These are phyloP conservation scores for Conticribra guillardii DNA, from an alignment of 108 stramenopile species.

Conservation along the genomic window DNA sequence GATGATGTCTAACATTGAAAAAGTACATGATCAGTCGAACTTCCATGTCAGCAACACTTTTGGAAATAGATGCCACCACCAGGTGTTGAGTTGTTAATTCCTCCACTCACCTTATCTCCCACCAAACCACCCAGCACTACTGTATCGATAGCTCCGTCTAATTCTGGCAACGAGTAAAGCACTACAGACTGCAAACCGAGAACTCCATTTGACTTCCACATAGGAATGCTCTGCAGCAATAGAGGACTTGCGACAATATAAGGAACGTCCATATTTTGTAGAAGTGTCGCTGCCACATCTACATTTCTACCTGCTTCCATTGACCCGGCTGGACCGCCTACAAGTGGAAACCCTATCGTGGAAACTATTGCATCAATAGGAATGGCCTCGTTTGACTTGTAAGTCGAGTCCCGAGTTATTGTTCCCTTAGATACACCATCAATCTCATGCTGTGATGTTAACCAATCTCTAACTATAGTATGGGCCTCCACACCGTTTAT, in stretches of 20 bases:
- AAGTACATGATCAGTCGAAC: no score
- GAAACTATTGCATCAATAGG: slow-evolving; percentile 81
- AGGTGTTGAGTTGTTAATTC: no score
- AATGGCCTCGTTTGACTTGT: slow-evolving; percentile 50
- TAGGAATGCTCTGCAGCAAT: slow-evolving; percentile 72
- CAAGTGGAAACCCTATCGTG: slow-evolving; percentile 88
- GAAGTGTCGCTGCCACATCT: slow-evolving; percentile 70
- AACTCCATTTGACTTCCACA: slow-evolving; percentile 83
- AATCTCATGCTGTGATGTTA: slow-evolving; percentile 71
- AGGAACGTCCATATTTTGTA: slow-evolving; percentile 75
- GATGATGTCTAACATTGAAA: no score
- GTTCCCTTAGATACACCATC: slow-evolving; percentile 37
- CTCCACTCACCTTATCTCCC: slow-evolving; percentile 55
- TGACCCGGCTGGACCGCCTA: slow-evolving; percentile 86
- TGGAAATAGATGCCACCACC: no score
- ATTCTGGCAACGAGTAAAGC: slow-evolving; percentile 78
- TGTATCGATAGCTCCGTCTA: slow-evolving; percentile 90
- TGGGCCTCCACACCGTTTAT: slow-evolving; percentile 93
- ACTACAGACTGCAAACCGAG: slow-evolving; percentile 83
- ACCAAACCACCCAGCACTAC: slow-evolving; percentile 87
- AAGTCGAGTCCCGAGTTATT: slow-evolving; percentile 49
- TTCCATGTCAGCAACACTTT: no score
- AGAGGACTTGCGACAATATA: slow-evolving; percentile 82
- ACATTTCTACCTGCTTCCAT: slow-evolving; percentile 88
- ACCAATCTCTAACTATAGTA: slow-evolving; percentile 86